Percentiles rank a stretch among this genome's conserved stretches.
phyloP scores from a whole-genome alignment of 495 filamentous ascomycete genomes.

The Lasiosphaeria miniovina region DNA sequence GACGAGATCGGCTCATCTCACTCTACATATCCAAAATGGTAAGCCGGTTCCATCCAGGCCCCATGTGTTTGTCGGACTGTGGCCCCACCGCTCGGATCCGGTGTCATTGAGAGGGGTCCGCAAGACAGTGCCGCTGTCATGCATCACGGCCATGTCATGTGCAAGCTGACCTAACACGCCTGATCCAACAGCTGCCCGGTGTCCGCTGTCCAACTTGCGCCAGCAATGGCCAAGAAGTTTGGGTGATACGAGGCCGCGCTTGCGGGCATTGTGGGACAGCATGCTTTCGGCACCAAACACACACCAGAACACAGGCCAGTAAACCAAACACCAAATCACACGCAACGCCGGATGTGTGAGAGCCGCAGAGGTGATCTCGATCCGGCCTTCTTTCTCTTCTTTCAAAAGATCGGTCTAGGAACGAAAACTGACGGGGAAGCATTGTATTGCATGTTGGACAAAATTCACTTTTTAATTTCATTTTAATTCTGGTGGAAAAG shows the following conservation, averaged over 20 bases:
- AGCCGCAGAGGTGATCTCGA: not conserved
- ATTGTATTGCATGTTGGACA: too few relatives aligned
- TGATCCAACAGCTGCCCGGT: constrained; percentile 21
- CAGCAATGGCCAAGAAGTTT: constrained; percentile 36
- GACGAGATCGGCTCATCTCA: not conserved
- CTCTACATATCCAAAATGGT: not conserved
- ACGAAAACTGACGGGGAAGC: too few relatives aligned
- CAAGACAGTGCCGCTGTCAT: constrained; percentile 3
- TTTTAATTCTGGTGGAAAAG: not conserved
- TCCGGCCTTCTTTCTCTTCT: not conserved
- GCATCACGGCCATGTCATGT: constrained; percentile 14
- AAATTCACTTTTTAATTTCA: too few relatives aligned
- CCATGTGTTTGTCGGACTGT: not conserved
- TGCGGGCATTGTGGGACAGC: constrained; percentile 36
- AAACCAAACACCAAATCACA: too few relatives aligned
- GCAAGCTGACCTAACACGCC: constrained; percentile 11
- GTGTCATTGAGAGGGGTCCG: not conserved
- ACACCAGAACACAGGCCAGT: too few relatives aligned
- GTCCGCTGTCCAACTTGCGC: constrained; percentile 39
- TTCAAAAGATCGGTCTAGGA: not conserved
- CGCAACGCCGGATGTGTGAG: too few relatives aligned
- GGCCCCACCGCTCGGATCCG: not conserved
- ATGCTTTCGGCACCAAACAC: constrained; percentile 12
- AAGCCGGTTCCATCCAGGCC: not conserved
- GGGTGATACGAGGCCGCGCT: constrained; percentile 39